A percentile compares a stretch with the other conserved stretches of the same genome.
Conservation (phyloP, 1,284 basidiomycete species). For the Chalciporus sp. region DNA sequence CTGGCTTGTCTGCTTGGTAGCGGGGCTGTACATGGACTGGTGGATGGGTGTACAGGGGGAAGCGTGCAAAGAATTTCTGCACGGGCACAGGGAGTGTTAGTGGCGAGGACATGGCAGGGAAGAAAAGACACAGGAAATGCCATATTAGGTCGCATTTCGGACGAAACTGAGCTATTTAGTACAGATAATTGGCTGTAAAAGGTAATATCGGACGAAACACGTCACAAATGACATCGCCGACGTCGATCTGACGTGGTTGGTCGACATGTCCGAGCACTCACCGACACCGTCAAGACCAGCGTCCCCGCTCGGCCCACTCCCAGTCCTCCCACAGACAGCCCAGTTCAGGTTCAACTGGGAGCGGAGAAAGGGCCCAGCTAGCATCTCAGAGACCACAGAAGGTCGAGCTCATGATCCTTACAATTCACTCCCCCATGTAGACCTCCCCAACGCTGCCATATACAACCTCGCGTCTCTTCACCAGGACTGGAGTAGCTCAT, state of each 20-base stretch:
- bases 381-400: conserved; percentile 68
- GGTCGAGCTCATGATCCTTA: conserved; percentile 56
- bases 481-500: conserved; percentile 76
- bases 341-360: conserved; percentile 74
- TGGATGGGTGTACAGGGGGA: conserved; percentile 51
- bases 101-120: conserved; percentile 8
- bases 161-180: background rate
- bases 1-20: conserved; percentile 40
- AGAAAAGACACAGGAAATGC: background rate
- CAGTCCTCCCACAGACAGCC: conserved; percentile 38
- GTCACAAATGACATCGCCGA: background rate
- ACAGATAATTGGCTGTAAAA: background rate
- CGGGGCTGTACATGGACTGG: conserved; percentile 37
- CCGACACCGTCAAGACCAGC: conserved; percentile 48
- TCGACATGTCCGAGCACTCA: conserved; percentile 41
- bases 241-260: background rate
- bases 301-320: conserved; percentile 49
- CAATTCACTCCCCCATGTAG: conserved; percentile 43
- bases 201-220: background rate
- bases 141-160: background rate
- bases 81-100: conserved; percentile 41
- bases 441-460: conserved; percentile 43
- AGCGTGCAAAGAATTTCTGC: conserved; percentile 51
- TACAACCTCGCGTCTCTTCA: conserved; percentile 49
- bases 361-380: conserved; percentile 57